A percentile compares a stretch with the other conserved stretches of the same genome.
phyloP scores from a whole-genome alignment of 2,329 filamentous ascomycete genomes.

The Botryosphaeria dothidea region DNA sequence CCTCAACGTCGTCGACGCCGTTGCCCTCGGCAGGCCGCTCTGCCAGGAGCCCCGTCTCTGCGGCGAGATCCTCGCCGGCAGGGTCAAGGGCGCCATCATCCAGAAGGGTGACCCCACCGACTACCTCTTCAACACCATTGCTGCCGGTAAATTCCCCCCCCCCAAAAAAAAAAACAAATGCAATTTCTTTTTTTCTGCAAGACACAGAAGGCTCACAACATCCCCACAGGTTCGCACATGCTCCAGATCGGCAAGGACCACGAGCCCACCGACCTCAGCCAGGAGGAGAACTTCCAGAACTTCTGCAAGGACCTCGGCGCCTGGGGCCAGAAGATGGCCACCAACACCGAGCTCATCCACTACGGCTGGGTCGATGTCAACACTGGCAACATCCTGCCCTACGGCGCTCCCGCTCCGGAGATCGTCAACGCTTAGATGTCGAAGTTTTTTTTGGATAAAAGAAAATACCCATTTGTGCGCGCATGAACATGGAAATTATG shows the following conservation, averaged over 20 bases:
- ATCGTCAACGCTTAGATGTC: background rate
- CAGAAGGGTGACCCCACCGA: constrained; percentile 19
- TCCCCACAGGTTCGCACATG: constrained; percentile 16
- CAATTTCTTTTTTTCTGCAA: background rate
- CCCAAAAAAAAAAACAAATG: too few relatives aligned
- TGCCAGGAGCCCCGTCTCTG: constrained; percentile 54
- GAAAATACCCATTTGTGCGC: constrained; percentile 1
- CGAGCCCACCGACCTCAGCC: constrained; percentile 55
- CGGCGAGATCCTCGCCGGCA: constrained; percentile 48
- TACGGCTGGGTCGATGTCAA: constrained; percentile 50
- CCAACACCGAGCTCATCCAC: constrained; percentile 40
- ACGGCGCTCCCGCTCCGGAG: constrained; percentile 24
- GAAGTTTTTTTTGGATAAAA: background rate
- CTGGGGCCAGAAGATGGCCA: constrained; percentile 44
- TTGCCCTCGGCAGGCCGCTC: constrained; percentile 58
- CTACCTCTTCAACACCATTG: constrained; percentile 20
- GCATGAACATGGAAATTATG: background rate
- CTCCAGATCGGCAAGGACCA: constrained; percentile 40
- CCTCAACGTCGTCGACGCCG: constrained; percentile 58
- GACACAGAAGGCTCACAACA: background rate
- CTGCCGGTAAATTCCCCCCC: constrained; percentile 3
- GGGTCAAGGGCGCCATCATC: constrained; percentile 32
- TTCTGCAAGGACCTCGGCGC: constrained; percentile 52
- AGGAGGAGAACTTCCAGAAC: constrained; percentile 48
- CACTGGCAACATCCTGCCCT: constrained; percentile 40